A percentile compares a stretch with the other conserved stretches of the same genome.
These are phyloP conservation scores for Aureobasidium melanogenum DNA, from an alignment of 2,329 filamentous ascomycete genomes.

Conservation along the genomic window DNA sequence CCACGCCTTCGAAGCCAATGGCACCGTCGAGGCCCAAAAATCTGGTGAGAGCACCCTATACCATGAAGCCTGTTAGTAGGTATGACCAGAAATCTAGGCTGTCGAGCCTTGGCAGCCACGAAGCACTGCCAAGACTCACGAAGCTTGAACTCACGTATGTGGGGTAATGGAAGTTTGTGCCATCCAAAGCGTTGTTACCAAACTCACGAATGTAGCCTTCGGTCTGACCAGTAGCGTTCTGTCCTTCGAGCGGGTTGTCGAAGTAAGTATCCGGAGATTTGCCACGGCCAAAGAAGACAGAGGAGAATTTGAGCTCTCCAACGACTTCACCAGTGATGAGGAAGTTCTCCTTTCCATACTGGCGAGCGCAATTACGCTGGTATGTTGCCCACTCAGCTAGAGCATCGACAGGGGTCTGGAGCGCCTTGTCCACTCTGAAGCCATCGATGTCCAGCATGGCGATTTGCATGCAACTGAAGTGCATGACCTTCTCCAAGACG, in stretches of 20 bases:
- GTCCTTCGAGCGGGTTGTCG: constrained; percentile 38
- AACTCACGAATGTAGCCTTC: constrained; percentile 44
- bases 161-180: constrained; percentile 54
- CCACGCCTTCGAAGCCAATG: constrained; percentile 42
- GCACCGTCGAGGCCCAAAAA: constrained; percentile 54
- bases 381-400: constrained; percentile 48
- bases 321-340: constrained; percentile 57
- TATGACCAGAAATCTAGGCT: too few relatives aligned
- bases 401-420: constrained; percentile 54
- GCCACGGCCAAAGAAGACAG: constrained; percentile 53
- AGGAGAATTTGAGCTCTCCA: constrained; percentile 50
- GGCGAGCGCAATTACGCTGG: constrained; percentile 48
- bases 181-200: constrained; percentile 47
- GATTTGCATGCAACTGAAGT: constrained; percentile 56
- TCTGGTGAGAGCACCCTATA: constrained; percentile 43
- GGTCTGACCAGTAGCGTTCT: constrained; percentile 38
- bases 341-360: constrained; percentile 53
- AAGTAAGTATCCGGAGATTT: constrained; percentile 46
- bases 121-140: background rate
- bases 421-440: constrained; percentile 58
- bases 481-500: constrained; percentile 48
- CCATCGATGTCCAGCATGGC: constrained; percentile 55
- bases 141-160: constrained; percentile 33
- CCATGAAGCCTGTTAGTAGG: background rate
- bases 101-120: too few relatives aligned